Evolutionary conservation across 1,284 basidiomycete species (phyloP).

Genomic region (Puccinia triticina): DNA sequence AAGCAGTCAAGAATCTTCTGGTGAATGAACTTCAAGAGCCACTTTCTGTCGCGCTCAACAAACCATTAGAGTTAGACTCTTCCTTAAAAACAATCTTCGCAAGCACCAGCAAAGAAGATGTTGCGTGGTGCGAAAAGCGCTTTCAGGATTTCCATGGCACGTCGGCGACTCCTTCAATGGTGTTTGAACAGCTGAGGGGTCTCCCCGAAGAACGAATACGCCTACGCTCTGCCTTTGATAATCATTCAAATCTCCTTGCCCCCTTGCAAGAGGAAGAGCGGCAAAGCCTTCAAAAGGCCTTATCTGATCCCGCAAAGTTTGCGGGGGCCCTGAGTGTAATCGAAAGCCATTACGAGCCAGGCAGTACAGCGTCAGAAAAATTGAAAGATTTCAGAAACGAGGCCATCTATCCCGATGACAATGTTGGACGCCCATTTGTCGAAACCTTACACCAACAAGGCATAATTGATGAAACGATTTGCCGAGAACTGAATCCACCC

Average conservation of each 20-base stretch:
- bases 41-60: background rate
- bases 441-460: background rate
- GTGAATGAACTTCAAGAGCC: background rate
- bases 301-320: background rate
- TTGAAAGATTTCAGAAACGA: background rate
- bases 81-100: background rate
- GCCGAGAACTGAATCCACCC: background rate
- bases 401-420: background rate
- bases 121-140: background rate
- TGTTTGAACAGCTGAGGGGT: background rate
- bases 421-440: conserved; percentile 7
- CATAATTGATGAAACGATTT: background rate
- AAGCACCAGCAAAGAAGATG: background rate
- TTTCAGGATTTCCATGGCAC: background rate
- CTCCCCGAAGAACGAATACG: conserved; percentile 13
- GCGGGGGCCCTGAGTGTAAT: background rate
- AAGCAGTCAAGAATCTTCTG: background rate
- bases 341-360: too few relatives aligned
- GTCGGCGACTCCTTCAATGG: background rate
- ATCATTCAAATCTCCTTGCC: background rate
- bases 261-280: background rate
- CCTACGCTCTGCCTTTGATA: background rate
- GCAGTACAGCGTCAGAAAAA: too few relatives aligned
- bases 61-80: background rate
- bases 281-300: background rate